A percentile compares a stretch with the other conserved stretches of the same genome.
These are phyloP conservation scores for Fonsecaea nubica DNA, from an alignment of 2,329 filamentous ascomycete genomes.

Conservation along the genomic window DNA sequence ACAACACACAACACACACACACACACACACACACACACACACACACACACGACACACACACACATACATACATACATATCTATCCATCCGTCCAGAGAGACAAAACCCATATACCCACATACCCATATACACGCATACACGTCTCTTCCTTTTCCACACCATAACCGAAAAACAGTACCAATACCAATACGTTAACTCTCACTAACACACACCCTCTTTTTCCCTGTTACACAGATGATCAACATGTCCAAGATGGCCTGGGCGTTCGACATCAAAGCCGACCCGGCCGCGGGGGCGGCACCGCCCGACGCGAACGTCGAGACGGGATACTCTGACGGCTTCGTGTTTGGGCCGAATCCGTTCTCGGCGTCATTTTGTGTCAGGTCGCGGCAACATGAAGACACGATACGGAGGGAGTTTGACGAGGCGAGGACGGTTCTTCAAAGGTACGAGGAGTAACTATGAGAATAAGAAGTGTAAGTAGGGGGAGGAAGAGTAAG, in stretches of 20 bases:
- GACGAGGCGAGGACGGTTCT: conserved; percentile 8
- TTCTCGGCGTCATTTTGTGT: background rate
- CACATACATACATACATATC: no score
- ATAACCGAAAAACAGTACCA: no score
- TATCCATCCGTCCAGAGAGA: background rate
- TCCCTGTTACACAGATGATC: conserved; percentile 39
- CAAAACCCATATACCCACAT: no score
- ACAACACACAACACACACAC: no score
- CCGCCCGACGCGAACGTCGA: conserved; percentile 54
- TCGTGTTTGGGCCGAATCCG: conserved; percentile 41
- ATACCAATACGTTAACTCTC: no score
- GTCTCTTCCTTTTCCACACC: no score
- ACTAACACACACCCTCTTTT: background rate
- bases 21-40: no score
- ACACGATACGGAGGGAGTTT: background rate
- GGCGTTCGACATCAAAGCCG: conserved; percentile 23
- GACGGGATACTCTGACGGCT: conserved; percentile 40
- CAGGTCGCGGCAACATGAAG: background rate
- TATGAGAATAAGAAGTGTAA: no score
- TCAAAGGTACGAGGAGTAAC: conserved; percentile 4
- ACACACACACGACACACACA: no score
- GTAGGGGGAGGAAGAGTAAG: background rate
- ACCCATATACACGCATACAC: no score
- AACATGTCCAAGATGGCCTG: conserved; percentile 60
- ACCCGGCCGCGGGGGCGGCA: conserved; percentile 20